These are phyloP conservation scores for Backusella macrospora DNA, from an alignment of 192 early-diverging fungal genomes.

Conservation along the genomic window DNA sequence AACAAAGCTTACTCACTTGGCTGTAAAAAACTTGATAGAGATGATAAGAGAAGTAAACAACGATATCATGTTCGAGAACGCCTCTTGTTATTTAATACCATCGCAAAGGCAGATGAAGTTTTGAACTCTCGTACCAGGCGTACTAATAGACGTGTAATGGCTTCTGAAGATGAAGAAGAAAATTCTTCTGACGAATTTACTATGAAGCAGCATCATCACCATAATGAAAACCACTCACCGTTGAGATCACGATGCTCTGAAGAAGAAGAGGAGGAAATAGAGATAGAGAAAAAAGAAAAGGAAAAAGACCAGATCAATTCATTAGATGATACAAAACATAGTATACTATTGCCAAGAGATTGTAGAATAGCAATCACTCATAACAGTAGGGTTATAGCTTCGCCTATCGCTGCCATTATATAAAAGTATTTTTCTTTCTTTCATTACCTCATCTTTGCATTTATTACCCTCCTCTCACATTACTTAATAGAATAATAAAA, in stretches of 20 bases:
- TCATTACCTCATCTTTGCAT: no score
- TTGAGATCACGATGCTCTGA: background rate
- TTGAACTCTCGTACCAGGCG: conserved; percentile 28
- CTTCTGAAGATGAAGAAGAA: conserved; percentile 29
- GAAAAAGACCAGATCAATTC: background rate
- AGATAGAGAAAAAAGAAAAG: background rate
- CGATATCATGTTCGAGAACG: conserved; percentile 34
- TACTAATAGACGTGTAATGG: conserved; percentile 32
- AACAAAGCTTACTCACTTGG: conserved; percentile 26
- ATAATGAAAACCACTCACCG: conserved; percentile 16
- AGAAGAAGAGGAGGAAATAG: background rate
- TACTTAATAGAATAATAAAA: no score
- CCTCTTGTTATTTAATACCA: conserved; percentile 34
- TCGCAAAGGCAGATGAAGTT: conserved; percentile 30
- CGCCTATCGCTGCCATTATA: conserved; percentile 1
- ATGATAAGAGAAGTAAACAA: conserved; percentile 27
- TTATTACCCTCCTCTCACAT: no score
- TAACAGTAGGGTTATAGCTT: background rate
- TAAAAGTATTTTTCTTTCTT: background rate
- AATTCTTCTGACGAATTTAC: background rate
- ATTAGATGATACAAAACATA: background rate
- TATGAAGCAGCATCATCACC: background rate
- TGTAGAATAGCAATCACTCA: conserved; percentile 3
- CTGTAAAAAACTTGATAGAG: conserved; percentile 36
- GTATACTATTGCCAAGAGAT: background rate